Evolutionary conservation across 192 early-diverging fungal species (phyloP).

Genomic region (Blastocladiella britannica): DNA sequence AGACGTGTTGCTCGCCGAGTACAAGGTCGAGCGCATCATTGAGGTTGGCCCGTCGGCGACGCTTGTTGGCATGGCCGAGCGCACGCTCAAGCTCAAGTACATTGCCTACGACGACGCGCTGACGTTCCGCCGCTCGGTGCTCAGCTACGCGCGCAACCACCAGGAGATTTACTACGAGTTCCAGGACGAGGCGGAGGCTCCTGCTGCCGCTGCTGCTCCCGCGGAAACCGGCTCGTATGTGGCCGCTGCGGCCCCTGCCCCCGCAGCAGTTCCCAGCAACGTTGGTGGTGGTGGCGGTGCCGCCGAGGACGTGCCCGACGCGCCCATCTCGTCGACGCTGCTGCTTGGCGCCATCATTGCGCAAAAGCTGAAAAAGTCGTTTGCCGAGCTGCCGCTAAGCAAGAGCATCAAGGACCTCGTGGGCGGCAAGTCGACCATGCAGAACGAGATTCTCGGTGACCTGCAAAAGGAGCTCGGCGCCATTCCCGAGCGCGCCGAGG

Average conservation of each 20-base stretch:
- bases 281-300: constrained; percentile 35
- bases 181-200: constrained; percentile 43
- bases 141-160: constrained; percentile 70
- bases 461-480: constrained; percentile 75
- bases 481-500: constrained; percentile 79
- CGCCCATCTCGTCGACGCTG: constrained; percentile 45
- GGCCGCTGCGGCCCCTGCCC: constrained; percentile 27
- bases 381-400: constrained; percentile 43
- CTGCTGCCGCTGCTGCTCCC: constrained; percentile 16
- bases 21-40: constrained; percentile 63
- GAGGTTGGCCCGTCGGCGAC: constrained; percentile 80
- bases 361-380: constrained; percentile 71
- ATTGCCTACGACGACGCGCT: constrained; percentile 87
- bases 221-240: constrained; percentile 22
- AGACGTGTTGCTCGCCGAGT: constrained; percentile 59
- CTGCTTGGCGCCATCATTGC: constrained; percentile 64
- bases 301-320: constrained; percentile 26
- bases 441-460: constrained; percentile 92
- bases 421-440: constrained; percentile 84
- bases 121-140: constrained; percentile 66
- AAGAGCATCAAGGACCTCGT: constrained; percentile 87
- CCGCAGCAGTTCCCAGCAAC: constrained; percentile 23
- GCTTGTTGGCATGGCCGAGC: constrained; percentile 76
- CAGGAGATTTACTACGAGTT: constrained; percentile 89
- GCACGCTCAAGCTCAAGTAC: constrained; percentile 91